Evolutionary conservation across 73 alveolate species (phyloP).

Genomic region (Effrenium voratum): DNA sequence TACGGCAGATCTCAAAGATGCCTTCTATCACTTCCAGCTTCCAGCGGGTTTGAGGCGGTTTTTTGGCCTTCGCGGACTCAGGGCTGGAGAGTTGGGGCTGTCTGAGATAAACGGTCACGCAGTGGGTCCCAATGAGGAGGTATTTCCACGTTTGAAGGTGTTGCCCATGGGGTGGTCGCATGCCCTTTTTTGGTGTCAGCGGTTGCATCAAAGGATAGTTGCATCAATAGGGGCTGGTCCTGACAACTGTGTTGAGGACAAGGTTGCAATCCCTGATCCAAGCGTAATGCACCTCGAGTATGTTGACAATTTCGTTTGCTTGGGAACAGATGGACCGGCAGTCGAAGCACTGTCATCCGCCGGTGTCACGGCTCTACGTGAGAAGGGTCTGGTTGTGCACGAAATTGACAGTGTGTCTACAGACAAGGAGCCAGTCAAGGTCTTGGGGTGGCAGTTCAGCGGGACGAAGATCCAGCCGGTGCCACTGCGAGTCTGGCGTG

Average conservation of each 20-base stretch:
- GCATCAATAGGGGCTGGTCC: neutral
- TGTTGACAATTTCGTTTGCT: slow-evolving; percentile 33
- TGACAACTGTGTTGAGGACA: neutral
- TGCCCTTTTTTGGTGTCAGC: slow-evolving; percentile 34
- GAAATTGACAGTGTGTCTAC: neutral
- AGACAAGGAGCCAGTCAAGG: neutral
- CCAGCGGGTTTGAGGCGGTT: neutral
- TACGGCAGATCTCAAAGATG: neutral
- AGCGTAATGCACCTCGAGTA: neutral
- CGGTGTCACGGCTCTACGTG: neutral
- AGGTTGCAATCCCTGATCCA: neutral
- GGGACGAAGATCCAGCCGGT: neutral
- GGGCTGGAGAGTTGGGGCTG: neutral
- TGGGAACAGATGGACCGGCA: neutral
- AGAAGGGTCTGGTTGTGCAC: slow-evolving; percentile 27
- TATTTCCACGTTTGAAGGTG: neutral
- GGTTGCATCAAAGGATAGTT: neutral
- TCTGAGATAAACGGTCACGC: neutral
- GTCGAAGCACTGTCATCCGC: neutral
- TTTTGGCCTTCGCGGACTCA: neutral
- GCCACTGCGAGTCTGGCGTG: neutral
- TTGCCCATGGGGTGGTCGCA: slow-evolving; percentile 52
- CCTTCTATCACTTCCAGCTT: slow-evolving; percentile 12
- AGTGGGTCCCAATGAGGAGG: too few relatives aligned
- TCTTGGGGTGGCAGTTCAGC: slow-evolving; percentile 35